A percentile compares a stretch with the other conserved stretches of the same genome.
Evolutionary conservation across 2,329 filamentous ascomycete genomes (phyloP).

Genomic region (Penicillium sp.): DNA sequence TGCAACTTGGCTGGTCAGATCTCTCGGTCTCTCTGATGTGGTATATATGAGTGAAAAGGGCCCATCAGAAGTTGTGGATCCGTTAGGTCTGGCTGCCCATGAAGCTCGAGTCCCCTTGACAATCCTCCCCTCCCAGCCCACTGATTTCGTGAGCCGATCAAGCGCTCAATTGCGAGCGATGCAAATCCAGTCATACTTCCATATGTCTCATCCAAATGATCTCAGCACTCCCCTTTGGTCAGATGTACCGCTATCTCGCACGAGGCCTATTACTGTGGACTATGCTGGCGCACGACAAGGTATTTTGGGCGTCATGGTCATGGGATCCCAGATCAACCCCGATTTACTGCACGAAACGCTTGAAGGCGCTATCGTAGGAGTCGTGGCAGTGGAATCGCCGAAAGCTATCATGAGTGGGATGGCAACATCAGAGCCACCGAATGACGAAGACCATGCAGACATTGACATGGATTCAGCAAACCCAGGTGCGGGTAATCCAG

Average conservation of each 20-base stretch:
- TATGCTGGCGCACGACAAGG: slow-evolving; percentile 49
- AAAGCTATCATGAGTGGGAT: slow-evolving; percentile 29
- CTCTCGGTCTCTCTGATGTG: slow-evolving; percentile 51
- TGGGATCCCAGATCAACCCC: slow-evolving; percentile 51
- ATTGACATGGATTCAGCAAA: slow-evolving; percentile 22
- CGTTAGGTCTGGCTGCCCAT: slow-evolving; percentile 43
- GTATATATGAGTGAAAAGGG: slow-evolving; percentile 56
- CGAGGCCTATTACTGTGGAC: slow-evolving; percentile 50
- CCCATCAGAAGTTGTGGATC: slow-evolving; percentile 43
- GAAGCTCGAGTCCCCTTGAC: slow-evolving; percentile 42
- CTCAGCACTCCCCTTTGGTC: slow-evolving; percentile 45
- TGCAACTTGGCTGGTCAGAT: slow-evolving; percentile 48
- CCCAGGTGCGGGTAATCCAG: neutral
- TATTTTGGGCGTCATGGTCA: slow-evolving; percentile 53
- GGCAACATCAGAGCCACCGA: slow-evolving; percentile 1
- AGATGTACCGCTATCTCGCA: slow-evolving; percentile 46
- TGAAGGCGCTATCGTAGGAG: slow-evolving; percentile 55
- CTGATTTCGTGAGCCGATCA: slow-evolving; percentile 47
- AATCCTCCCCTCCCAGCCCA: slow-evolving; percentile 49
- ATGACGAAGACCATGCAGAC: slow-evolving; percentile 16
- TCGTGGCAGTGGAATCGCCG: slow-evolving; percentile 51
- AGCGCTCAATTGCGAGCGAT: slow-evolving; percentile 55
- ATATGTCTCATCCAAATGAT: slow-evolving; percentile 39
- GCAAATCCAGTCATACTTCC: slow-evolving; percentile 64
- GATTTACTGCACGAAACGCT: slow-evolving; percentile 52